Conservation (phyloP, 768 basidiomycete species). For the Pholiota conissans region DNA sequence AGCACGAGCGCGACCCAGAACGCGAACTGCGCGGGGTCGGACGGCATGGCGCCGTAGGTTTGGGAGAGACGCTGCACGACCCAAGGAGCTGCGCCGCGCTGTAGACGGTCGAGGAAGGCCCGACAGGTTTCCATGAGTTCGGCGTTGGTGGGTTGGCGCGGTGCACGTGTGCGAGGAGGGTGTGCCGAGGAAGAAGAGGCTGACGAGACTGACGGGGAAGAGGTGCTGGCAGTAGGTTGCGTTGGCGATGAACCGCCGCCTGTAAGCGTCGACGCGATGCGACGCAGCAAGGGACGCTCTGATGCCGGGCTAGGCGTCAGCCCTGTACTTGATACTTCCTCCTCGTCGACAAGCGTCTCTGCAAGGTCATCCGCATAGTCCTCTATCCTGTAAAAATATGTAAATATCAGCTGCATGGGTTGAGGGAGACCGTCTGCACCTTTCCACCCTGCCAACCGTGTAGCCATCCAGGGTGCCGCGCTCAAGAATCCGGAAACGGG, state of each 20-base stretch:
- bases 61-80: slow-evolving; percentile 83
- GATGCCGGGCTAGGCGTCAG: slow-evolving; percentile 11
- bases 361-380: slow-evolving; percentile 39
- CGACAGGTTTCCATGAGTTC: slow-evolving; percentile 52
- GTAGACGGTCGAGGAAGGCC: slow-evolving; percentile 44
- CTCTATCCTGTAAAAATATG: slow-evolving; percentile 26
- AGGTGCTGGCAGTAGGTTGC: slow-evolving; percentile 3
- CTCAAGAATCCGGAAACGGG: slow-evolving; percentile 86
- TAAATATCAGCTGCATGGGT: slow-evolving; percentile 7
- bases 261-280: slow-evolving; percentile 14
- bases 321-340: slow-evolving; percentile 6
- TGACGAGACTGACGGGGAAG: not conserved
- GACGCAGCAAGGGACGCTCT: slow-evolving; percentile 6
- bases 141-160: slow-evolving; percentile 39
- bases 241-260: slow-evolving; percentile 11
- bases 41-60: slow-evolving; percentile 77
- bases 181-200: not conserved
- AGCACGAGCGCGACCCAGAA: slow-evolving; percentile 92
- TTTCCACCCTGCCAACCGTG: slow-evolving; percentile 79
- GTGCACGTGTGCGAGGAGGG: slow-evolving; percentile 4
- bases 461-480: slow-evolving; percentile 87
- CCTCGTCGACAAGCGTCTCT: slow-evolving; percentile 21
- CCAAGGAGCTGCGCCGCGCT: slow-evolving; percentile 84
- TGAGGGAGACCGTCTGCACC: slow-evolving; percentile 24
- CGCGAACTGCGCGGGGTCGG: slow-evolving; percentile 68